Percentiles rank a stretch among this genome's conserved stretches.
phyloP scores from a whole-genome alignment of 768 basidiomycete species.

The Serendipita vermifera region DNA sequence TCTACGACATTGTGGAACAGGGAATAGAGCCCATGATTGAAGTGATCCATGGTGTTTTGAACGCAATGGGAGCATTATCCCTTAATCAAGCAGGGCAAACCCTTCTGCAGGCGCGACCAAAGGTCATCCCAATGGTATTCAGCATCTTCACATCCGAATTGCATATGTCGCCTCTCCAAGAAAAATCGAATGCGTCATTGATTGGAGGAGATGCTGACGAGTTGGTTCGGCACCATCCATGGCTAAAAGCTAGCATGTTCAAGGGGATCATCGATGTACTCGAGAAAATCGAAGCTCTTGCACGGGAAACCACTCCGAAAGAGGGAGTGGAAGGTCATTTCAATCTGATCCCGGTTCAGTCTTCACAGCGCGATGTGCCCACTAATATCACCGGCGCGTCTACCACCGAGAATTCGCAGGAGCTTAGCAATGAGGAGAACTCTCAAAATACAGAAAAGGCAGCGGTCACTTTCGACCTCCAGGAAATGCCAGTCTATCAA shows the following conservation, averaged over 20 bases:
- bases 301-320: conserved; percentile 40
- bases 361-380: too few species aligned
- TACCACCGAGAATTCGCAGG: too few species aligned
- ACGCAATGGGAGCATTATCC: conserved; percentile 92
- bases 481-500: conserved; percentile 1
- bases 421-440: too few species aligned
- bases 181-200: conserved; percentile 83
- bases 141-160: conserved; percentile 74
- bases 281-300: conserved; percentile 60
- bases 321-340: conserved; percentile 33
- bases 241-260: conserved; percentile 67
- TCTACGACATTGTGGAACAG: conserved; percentile 74
- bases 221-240: conserved; percentile 89
- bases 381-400: too few species aligned
- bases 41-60: conserved; percentile 84
- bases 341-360: background rate
- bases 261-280: conserved; percentile 61
- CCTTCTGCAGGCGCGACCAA: conserved; percentile 60
- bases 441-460: too few species aligned
- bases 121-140: conserved; percentile 75
- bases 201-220: conserved; percentile 90
- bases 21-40: conserved; percentile 82
- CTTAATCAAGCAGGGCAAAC: conserved; percentile 83
- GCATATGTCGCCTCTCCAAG: conserved; percentile 70
- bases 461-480: background rate